Base-by-base conservation (phyloP, 1,284 basidiomycete species). In the Papiliotrema flavescens region DNA sequence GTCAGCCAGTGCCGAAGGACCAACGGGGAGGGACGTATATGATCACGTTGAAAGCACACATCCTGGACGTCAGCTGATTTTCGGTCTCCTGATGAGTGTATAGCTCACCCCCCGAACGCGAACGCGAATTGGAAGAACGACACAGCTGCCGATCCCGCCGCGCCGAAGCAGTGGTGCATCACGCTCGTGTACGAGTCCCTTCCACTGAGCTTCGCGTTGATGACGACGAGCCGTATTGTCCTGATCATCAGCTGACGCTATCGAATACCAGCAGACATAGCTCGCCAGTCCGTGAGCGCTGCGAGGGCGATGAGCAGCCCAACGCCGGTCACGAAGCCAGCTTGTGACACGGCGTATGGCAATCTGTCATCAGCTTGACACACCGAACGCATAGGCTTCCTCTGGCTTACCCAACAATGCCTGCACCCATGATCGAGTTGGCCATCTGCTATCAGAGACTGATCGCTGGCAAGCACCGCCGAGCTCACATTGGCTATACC, bases 51-150 rank as follows among this genome's bases (percentile, higher is more conserved):
- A 96, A 96, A 1, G 93, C 93, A 65, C 90, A 94, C 90, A 95
- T 96, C 28, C 92, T 90, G 86, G 51, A 22, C 22, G 37, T 40
- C 32, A 19, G 39, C 32, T n/a, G 13, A 9, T 2, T 14, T 20
- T 13, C 8, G 36, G 34, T 39, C 19, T 49, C 56, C 61, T 64
- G 74, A 83, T 67, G 40, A 45, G 5, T 19, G 41, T 14, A 41
- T 15, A 15, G 55, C 71, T 56, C 42, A 75, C 73, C 92, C 93
- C 66, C 95, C 95, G 63, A 96, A 97, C 2, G 95, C 95, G 69
- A 98, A 98, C 0, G 92, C 82, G 68, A 98, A 98, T 71, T 98
- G 96, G 74, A 98, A 98, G 75, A 98, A 88, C 0, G 93, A 96
- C 14, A 98, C 92, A 0, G 91, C 90, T 2, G 90, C 89, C 49